Percentiles rank a stretch among this genome's conserved stretches.
Evolutionary conservation across 768 basidiomycete genomes (phyloP).

Genomic region (Kwoniella bestiolae): DNA sequence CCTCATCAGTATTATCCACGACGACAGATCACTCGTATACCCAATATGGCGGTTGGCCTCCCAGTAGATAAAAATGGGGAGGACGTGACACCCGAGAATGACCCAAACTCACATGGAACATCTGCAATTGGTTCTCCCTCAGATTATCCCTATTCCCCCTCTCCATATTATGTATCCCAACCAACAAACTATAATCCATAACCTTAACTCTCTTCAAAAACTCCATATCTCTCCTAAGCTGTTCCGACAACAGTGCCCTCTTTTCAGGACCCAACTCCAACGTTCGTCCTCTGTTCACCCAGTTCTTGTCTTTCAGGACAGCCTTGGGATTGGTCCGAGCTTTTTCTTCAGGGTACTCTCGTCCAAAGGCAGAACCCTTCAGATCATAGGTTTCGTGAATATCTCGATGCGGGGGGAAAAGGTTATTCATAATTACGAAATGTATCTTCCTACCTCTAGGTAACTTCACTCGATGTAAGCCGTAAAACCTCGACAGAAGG

Average conservation of each 20-base stretch:
- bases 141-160: slow-evolving; percentile 91
- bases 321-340: slow-evolving; percentile 77
- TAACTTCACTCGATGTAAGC: slow-evolving; percentile 94
- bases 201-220: slow-evolving; percentile 80
- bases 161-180: slow-evolving; percentile 90
- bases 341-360: slow-evolving; percentile 84
- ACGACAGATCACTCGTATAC: background rate
- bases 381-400: slow-evolving; percentile 97
- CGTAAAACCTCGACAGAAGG: slow-evolving; percentile 90
- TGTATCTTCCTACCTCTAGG: slow-evolving; percentile 94
- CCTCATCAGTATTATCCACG: background rate
- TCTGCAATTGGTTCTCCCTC: slow-evolving; percentile 83
- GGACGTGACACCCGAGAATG: too few relatives aligned
- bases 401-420: slow-evolving; percentile 96
- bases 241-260: slow-evolving; percentile 84
- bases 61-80: too few relatives aligned
- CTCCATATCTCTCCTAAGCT: slow-evolving; percentile 83
- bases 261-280: slow-evolving; percentile 97
- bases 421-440: slow-evolving; percentile 99
- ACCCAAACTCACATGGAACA: slow-evolving; percentile 85
- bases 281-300: slow-evolving; percentile 77
- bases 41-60: background rate
- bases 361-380: slow-evolving; percentile 90
- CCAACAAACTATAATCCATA: slow-evolving; percentile 95
- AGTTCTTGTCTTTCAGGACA: slow-evolving; percentile 94